phyloP scores from a whole-genome alignment of 805 yeast species.

The Kodamaea sagamina region DNA sequence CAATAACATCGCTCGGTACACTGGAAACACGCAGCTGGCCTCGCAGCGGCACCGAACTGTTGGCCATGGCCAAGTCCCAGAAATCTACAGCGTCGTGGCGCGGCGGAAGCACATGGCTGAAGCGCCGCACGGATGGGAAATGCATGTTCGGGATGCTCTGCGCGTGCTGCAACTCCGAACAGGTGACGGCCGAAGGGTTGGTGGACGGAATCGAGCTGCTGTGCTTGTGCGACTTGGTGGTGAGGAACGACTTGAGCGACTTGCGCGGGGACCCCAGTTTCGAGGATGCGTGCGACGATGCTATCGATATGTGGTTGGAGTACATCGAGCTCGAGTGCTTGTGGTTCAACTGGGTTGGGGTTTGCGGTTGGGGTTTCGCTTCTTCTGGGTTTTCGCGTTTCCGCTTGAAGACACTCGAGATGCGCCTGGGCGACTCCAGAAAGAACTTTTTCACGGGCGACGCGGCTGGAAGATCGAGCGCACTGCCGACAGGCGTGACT shows the following conservation, averaged over 20 bases:
- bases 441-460: conserved; percentile 38
- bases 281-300: conserved; percentile 28
- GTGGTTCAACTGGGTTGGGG: conserved; percentile 16
- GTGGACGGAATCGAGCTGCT: conserved; percentile 12
- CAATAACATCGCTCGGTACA: conserved; percentile 58
- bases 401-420: conserved; percentile 24
- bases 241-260: conserved; percentile 24
- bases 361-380: background rate
- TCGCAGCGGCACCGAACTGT: conserved; percentile 6
- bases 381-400: conserved; percentile 6
- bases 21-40: conserved; percentile 44
- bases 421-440: conserved; percentile 31
- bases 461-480: conserved; percentile 12
- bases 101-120: conserved; percentile 3
- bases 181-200: conserved; percentile 6
- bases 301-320: conserved; percentile 28
- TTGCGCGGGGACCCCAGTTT: conserved; percentile 36
- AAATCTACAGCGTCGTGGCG: conserved; percentile 14
- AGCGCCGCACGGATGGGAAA: conserved; percentile 1
- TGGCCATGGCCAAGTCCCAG: conserved; percentile 26
- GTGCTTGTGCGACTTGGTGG: conserved; percentile 17
- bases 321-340: conserved; percentile 31
- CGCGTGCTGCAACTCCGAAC: conserved; percentile 1
- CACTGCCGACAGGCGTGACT: background rate
- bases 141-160: conserved; percentile 5